These are phyloP conservation scores for Neoascochyta sp. DNA, from an alignment of 2,329 filamentous ascomycete species.

Conservation along the genomic window DNA sequence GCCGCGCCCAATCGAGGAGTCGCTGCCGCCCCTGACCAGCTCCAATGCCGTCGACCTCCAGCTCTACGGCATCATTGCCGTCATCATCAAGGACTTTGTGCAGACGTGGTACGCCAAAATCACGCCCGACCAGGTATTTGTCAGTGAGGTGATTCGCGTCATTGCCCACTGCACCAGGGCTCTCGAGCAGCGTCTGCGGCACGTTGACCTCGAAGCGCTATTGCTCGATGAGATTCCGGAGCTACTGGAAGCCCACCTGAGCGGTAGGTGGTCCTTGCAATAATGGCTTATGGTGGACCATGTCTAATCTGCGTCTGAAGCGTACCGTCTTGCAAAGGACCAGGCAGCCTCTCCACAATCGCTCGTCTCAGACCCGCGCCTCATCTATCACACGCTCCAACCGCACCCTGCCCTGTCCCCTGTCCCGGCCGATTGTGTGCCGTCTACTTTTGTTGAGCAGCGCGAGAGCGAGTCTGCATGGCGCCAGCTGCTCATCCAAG, in stretches of 20 bases:
- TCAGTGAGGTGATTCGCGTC: conserved; percentile 82
- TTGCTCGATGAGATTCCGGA: conserved; percentile 84
- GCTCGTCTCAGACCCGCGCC: conserved; percentile 59
- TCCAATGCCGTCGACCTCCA: conserved; percentile 91
- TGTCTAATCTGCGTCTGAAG: conserved; percentile 48
- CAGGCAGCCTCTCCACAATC: conserved; percentile 56
- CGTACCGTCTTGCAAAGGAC: conserved; percentile 65
- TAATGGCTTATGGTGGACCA: too few relatives aligned
- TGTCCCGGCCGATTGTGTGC: conserved; percentile 58
- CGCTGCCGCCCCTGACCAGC: conserved; percentile 87
- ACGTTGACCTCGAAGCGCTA: conserved; percentile 77
- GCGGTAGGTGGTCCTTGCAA: conserved; percentile 59
- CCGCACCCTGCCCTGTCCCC: conserved; percentile 79
- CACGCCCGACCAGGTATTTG: conserved; percentile 83
- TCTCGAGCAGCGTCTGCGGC: conserved; percentile 78
- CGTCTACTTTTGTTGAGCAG: conserved; percentile 57
- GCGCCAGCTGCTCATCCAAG: conserved; percentile 82
- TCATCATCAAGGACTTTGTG: conserved; percentile 86
- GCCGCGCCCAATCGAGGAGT: conserved; percentile 67
- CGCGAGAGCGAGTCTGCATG: conserved; percentile 75
- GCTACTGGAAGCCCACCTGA: conserved; percentile 74
- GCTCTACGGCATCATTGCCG: conserved; percentile 86
- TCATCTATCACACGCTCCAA: conserved; percentile 78
- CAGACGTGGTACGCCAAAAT: conserved; percentile 91
- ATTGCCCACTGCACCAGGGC: conserved; percentile 88